These are phyloP conservation scores for Dactylellina drechsleri DNA, from an alignment of 2,329 filamentous ascomycete genomes.

Conservation along the genomic window DNA sequence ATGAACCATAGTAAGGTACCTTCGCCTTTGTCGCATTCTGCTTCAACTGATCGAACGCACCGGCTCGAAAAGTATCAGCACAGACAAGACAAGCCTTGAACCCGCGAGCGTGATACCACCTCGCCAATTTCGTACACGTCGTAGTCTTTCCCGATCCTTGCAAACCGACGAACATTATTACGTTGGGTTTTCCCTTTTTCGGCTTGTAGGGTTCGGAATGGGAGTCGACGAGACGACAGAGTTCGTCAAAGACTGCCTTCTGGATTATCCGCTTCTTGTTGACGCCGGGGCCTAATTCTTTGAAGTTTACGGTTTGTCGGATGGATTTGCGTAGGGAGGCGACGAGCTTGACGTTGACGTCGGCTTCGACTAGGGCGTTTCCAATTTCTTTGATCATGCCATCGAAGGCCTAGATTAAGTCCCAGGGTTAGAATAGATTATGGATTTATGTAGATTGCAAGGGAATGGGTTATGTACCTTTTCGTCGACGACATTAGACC, in stretches of 20 bases:
- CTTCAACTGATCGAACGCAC: constrained; percentile 97
- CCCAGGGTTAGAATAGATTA: constrained; percentile 17
- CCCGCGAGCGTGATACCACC: constrained; percentile 92
- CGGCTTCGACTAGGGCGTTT: constrained; percentile 91
- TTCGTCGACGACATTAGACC: constrained; percentile 92
- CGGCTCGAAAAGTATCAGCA: constrained; percentile 97
- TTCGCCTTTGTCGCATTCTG: constrained; percentile 99
- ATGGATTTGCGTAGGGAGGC: constrained; percentile 92
- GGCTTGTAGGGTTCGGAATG: constrained; percentile 95
- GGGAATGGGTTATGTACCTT: constrained; percentile 71
- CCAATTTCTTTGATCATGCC: constrained; percentile 98
- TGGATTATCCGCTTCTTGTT: constrained; percentile 99
- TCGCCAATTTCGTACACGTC: constrained; percentile 94
- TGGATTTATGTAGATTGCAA: constrained; percentile 20
- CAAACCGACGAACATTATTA: constrained; percentile 99
- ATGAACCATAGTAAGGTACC: constrained; percentile 96
- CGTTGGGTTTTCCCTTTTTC: constrained; percentile 93
- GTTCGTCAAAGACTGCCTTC: constrained; percentile 95
- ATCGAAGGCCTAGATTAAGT: constrained; percentile 79
- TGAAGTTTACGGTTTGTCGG: constrained; percentile 89
- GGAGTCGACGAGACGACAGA: constrained; percentile 93
- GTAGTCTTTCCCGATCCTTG: constrained; percentile 99
- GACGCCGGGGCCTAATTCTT: constrained; percentile 85
- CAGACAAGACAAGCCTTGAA: constrained; percentile 95
- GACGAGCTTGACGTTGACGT: constrained; percentile 96